Evolutionary conservation across 768 basidiomycete species (phyloP).

Genomic region (Multifurca ochricompacta): DNA sequence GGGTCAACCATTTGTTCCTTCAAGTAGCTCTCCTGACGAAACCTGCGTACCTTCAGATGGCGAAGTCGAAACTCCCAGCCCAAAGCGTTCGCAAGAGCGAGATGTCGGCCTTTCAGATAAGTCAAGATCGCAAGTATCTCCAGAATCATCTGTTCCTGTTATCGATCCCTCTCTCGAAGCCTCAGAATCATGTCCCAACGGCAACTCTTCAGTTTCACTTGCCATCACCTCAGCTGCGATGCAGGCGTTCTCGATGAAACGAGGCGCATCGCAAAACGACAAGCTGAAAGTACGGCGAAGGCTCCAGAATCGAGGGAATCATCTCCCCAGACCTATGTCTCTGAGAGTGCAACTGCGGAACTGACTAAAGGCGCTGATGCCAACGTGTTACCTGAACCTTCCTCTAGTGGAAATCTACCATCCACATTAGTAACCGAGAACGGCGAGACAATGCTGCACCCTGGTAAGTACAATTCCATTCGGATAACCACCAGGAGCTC

Average conservation of each 20-base stretch:
- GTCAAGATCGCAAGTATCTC: background rate
- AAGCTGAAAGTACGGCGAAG: background rate
- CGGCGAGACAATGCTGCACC: constrained; percentile 59
- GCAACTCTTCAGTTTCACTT: constrained; percentile 19
- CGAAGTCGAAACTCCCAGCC: constrained; percentile 2
- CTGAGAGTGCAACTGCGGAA: background rate
- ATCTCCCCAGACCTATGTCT: constrained; percentile 1
- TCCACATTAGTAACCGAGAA: constrained; percentile 49
- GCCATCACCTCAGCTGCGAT: constrained; percentile 24
- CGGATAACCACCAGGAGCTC: constrained; percentile 8
- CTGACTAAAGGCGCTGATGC: background rate
- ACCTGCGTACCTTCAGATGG: constrained; percentile 4
- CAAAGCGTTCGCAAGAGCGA: constrained; percentile 9
- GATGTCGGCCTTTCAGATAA: constrained; percentile 2
- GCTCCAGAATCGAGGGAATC: background rate
- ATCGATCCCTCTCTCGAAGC: constrained; percentile 35
- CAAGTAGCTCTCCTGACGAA: constrained; percentile 1
- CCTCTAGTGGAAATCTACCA: constrained; percentile 40
- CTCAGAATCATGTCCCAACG: constrained; percentile 18
- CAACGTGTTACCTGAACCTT: constrained; percentile 23
- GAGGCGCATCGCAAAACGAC: constrained; percentile 25
- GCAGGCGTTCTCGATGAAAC: constrained; percentile 32
- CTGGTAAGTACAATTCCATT: constrained; percentile 39
- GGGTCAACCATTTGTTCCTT: background rate
- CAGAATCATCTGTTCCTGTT: constrained; percentile 22